Conservation (phyloP, 805 yeast genomes). For the Hanseniaspora mollemarum region DNA sequence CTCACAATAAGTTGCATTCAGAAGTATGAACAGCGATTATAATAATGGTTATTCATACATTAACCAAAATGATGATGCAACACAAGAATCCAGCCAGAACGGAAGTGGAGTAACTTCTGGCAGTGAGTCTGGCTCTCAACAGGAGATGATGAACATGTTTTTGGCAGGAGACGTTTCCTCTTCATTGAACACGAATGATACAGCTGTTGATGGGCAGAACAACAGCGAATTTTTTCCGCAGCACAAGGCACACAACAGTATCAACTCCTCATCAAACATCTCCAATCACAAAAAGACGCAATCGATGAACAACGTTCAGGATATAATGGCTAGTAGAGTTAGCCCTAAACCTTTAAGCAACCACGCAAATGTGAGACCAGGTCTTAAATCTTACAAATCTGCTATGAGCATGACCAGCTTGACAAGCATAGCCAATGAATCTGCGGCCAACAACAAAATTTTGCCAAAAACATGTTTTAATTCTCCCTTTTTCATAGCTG, state of each 20-base stretch:
- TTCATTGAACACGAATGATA: not conserved
- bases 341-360: not conserved
- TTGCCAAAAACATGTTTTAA: constrained; percentile 25
- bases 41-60: too few relatives aligned
- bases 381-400: constrained; percentile 7
- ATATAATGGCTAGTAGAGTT: not conserved
- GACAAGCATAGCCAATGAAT: not conserved
- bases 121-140: not conserved
- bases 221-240: not conserved
- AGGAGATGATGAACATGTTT: constrained; percentile 11
- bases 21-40: too few relatives aligned
- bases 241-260: not conserved
- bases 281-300: not conserved
- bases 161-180: not conserved
- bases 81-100: not conserved
- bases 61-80: too few relatives aligned
- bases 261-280: not conserved
- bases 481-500: constrained; percentile 29
- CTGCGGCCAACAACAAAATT: constrained; percentile 17
- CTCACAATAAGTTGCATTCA: too few relatives aligned
- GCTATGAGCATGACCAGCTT: not conserved
- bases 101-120: too few relatives aligned
- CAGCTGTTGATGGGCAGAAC: not conserved
- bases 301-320: constrained; percentile 1
- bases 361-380: not conserved